Evolutionary conservation across 2,329 filamentous ascomycete genomes (phyloP).

Genomic region (Arthrobotrys conoides): DNA sequence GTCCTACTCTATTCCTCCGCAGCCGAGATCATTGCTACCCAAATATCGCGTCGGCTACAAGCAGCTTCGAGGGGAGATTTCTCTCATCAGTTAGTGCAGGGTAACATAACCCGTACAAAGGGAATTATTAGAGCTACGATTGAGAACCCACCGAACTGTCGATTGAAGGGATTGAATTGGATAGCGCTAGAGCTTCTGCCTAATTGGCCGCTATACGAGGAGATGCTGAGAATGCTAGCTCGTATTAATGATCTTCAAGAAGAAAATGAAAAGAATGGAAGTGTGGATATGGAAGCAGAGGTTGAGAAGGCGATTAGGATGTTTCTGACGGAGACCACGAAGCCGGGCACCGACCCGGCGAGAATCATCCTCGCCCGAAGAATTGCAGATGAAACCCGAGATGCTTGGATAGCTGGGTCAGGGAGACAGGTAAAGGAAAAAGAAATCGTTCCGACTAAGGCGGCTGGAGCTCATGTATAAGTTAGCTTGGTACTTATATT

Average conservation of each 20-base stretch:
- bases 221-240: conserved; percentile 28
- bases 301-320: conserved; percentile 30
- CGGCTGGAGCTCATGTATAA: neutral
- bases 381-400: conserved; percentile 37
- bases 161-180: conserved; percentile 41
- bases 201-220: conserved; percentile 33
- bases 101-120: conserved; percentile 33
- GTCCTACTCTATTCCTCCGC: conserved; percentile 65
- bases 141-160: conserved; percentile 16
- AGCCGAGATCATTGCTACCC: conserved; percentile 65
- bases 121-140: conserved; percentile 48
- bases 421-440: neutral
- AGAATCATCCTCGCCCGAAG: conserved; percentile 16
- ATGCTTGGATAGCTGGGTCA: conserved; percentile 20
- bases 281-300: conserved; percentile 22
- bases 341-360: neutral
- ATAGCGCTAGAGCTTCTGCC: conserved; percentile 37
- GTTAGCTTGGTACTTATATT: too few relatives aligned
- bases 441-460: neutral
- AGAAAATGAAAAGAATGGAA: conserved; percentile 10
- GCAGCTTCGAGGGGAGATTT: conserved; percentile 40
- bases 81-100: conserved; percentile 25
- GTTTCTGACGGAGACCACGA: conserved; percentile 24
- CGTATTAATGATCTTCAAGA: conserved; percentile 44
- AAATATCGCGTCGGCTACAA: conserved; percentile 64